phyloP scores from a whole-genome alignment of 495 filamentous ascomycete genomes.

The Neurospora sp. region DNA sequence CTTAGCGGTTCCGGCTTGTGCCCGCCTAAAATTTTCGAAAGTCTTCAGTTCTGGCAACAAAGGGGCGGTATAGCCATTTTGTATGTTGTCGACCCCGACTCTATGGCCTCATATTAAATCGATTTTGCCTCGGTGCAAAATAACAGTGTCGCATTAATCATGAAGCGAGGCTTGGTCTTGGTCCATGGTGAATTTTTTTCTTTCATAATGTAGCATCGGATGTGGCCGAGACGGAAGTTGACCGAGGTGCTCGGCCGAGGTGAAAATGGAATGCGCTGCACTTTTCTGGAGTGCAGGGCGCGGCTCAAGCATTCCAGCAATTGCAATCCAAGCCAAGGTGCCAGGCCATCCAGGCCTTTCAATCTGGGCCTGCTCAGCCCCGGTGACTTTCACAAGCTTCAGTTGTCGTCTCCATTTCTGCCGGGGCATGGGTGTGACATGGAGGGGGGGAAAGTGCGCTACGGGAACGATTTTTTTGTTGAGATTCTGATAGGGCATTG shows the following conservation, averaged over 20 bases:
- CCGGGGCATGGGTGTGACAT: not conserved
- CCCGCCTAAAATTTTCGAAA: not conserved
- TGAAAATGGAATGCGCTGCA: not conserved
- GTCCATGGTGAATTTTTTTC: not conserved
- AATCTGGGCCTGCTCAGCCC: not conserved
- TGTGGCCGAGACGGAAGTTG: not conserved
- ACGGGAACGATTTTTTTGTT: not conserved
- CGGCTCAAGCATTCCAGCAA: not conserved
- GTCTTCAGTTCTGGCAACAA: not conserved
- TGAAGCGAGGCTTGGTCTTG: not conserved
- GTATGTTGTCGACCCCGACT: not conserved
- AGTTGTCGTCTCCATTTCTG: not conserved
- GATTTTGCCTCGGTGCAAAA: not conserved
- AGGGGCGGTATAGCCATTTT: not conserved
- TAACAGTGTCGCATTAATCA: not conserved
- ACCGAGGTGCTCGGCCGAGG: not conserved
- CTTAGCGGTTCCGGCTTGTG: not conserved
- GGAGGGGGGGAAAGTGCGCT: not conserved
- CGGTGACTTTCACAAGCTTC: not conserved
- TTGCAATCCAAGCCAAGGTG: not conserved
- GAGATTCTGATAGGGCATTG: not conserved
- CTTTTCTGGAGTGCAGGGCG: not conserved
- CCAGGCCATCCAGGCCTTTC: not conserved
- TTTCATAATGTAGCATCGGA: not conserved
- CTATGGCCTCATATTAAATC: not conserved